Evolutionary conservation across 805 yeast genomes (phyloP).

Genomic region (Myxozyma melibiosi): DNA sequence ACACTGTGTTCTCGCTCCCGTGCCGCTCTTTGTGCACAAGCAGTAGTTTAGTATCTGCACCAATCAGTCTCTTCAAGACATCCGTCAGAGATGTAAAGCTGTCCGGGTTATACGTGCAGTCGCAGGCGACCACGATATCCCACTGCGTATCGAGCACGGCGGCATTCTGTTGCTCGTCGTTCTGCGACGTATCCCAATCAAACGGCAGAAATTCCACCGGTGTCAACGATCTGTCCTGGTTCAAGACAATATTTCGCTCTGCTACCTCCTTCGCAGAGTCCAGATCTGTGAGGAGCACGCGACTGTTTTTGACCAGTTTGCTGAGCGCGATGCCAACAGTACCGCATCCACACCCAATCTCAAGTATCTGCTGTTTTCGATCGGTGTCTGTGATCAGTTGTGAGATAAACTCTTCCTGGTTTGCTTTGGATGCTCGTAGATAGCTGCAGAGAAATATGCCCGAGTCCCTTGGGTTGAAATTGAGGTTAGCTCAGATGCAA

Average conservation of each 20-base stretch:
- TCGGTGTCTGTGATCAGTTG: background rate
- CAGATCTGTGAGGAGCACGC: constrained; percentile 44
- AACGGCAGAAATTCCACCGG: constrained; percentile 40
- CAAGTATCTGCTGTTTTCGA: constrained; percentile 39
- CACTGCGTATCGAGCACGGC: constrained; percentile 40
- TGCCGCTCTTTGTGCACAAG: constrained; percentile 43
- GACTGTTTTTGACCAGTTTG: constrained; percentile 32
- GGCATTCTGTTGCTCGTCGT: constrained; percentile 12
- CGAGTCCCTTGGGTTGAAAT: constrained; percentile 22
- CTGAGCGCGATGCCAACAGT: constrained; percentile 43
- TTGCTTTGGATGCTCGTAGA: background rate
- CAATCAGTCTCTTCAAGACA: constrained; percentile 35
- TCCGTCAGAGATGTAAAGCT: constrained; percentile 45
- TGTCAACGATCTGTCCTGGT: constrained; percentile 9
- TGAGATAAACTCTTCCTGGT: background rate
- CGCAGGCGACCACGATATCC: constrained; percentile 47
- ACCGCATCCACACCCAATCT: constrained; percentile 51
- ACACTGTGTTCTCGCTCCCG: constrained; percentile 26
- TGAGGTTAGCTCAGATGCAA: background rate
- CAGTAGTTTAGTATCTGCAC: constrained; percentile 33
- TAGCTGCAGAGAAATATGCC: constrained; percentile 22
- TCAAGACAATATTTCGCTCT: constrained; percentile 40
- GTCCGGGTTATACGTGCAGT: constrained; percentile 49
- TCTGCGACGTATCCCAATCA: constrained; percentile 45
- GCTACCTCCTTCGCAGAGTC: constrained; percentile 47